Evolutionary conservation across 495 filamentous ascomycete species (phyloP).

Genomic region (Penicillium paxilli): DNA sequence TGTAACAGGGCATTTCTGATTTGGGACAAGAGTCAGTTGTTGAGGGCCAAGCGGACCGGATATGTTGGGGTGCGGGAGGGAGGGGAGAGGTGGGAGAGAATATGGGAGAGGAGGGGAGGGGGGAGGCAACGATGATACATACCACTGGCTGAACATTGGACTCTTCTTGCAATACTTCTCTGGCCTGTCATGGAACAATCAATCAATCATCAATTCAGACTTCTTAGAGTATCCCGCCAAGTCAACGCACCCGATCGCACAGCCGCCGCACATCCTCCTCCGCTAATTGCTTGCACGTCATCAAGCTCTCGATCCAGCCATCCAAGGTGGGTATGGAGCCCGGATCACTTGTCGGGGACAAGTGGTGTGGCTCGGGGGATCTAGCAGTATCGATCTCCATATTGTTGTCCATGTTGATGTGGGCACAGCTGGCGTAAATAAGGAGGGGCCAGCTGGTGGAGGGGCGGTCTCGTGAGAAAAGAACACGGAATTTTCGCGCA

Average conservation of each 20-base stretch:
- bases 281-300: constrained; percentile 96
- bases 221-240: background rate
- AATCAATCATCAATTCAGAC: constrained; percentile 18
- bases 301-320: constrained; percentile 97
- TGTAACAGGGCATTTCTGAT: constrained; percentile 89
- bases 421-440: constrained; percentile 25
- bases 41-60: constrained; percentile 19
- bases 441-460: constrained; percentile 36
- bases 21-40: constrained; percentile 3
- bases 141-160: constrained; percentile 99
- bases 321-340: constrained; percentile 89
- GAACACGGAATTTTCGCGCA: constrained; percentile 17
- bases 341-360: constrained; percentile 74
- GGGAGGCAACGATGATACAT: constrained; percentile 44
- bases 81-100: too few species aligned
- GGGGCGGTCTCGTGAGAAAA: constrained; percentile 46
- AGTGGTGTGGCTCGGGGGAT: constrained; percentile 75
- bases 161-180: constrained; percentile 95
- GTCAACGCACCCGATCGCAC: constrained; percentile 84
- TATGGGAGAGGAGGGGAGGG: background rate
- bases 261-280: constrained; percentile 94
- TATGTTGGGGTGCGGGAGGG: too few species aligned
- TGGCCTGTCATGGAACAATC: constrained; percentile 58
- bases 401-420: constrained; percentile 94
- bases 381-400: constrained; percentile 90